Base-by-base conservation (phyloP, 2,329 filamentous ascomycete genomes). In the Aspergillus intermedius region DNA sequence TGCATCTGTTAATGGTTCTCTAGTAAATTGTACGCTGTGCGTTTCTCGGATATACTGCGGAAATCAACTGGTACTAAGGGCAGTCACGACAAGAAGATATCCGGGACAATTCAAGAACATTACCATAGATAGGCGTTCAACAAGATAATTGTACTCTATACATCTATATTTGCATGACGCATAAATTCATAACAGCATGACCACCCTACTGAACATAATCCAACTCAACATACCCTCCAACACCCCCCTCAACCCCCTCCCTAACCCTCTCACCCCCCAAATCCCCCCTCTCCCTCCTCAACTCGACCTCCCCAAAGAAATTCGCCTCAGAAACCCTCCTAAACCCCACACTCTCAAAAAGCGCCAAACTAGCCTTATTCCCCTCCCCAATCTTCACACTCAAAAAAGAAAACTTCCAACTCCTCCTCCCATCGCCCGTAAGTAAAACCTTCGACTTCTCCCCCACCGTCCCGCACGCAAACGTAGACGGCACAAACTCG, bases 271-370 rank as follows among this genome's bases (percentile, higher is more conserved):
- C 58, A 7, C 58, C 35, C 15, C 52, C 51, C 48, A 73, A 51
- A 23, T 65, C 61, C 42, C 49, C 54, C 48, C 37, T 19, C 15
- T 42, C 19, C 19, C 66, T 66, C 47, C 77, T 64, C 57, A 86
- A 60, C 66, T 87, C 84, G 51, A 83, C 69, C 65, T 87, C 84
- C 0, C 82, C 82, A 72, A 87, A 87, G 65, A 81, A 86, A 65
- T 83, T 86, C 22, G 77, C 70, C 47, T 71, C 72, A 0, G 62
- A 62, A 7, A 74, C 68, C 61, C 73, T 78, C 47, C 59, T 56
- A 62, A 87, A 87, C 0, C 79, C 78, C 9, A 82, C 54, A 28
- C 74, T 74, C 56, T 83, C 77, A 65, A 87, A 87, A 15, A 87
- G 62, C 7, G 62, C 65, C 47, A 86, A 68, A 60, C 82, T 86